A percentile compares a stretch with the other conserved stretches of the same genome.
Conservation (phyloP, 73 alveolate species). For the Tetrahymena malaccensis region DNA sequence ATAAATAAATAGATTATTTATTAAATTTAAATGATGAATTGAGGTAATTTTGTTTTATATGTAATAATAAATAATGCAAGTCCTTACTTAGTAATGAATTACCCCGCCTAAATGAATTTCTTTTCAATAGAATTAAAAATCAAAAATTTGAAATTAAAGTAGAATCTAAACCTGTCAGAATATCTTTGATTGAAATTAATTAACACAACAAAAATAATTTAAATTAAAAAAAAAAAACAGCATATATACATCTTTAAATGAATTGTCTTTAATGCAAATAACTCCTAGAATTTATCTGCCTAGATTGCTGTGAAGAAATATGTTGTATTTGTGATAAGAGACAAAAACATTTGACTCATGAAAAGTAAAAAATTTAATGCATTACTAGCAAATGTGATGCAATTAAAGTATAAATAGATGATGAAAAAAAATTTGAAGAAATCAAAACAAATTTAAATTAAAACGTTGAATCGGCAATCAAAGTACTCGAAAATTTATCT, state of each 20-base stretch:
- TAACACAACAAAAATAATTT: neutral
- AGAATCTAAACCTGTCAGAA: neutral
- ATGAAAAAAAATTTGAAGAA: neutral
- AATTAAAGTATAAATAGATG: neutral
- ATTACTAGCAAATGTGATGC: neutral
- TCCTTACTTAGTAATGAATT: too few relatives aligned
- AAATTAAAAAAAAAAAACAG: neutral
- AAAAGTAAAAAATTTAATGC: neutral
- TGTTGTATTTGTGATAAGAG: neutral
- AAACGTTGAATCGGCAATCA: neutral
- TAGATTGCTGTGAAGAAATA: neutral
- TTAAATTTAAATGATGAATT: too few relatives aligned
- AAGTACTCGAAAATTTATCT: neutral
- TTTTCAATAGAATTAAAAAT: neutral
- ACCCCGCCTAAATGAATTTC: neutral
- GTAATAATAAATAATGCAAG: too few relatives aligned
- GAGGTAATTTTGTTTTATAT: too few relatives aligned
- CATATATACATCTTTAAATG: neutral
- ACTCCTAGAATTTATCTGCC: neutral
- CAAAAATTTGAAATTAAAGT: neutral
- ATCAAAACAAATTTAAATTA: neutral
- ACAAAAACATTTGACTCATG: neutral
- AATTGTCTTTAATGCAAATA: neutral
- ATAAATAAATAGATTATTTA: too few relatives aligned
- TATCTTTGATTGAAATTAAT: neutral